A percentile compares a stretch with the other conserved stretches of the same genome.
Evolutionary conservation across 768 basidiomycete species (phyloP).

Genomic region (Collybia sp.): DNA sequence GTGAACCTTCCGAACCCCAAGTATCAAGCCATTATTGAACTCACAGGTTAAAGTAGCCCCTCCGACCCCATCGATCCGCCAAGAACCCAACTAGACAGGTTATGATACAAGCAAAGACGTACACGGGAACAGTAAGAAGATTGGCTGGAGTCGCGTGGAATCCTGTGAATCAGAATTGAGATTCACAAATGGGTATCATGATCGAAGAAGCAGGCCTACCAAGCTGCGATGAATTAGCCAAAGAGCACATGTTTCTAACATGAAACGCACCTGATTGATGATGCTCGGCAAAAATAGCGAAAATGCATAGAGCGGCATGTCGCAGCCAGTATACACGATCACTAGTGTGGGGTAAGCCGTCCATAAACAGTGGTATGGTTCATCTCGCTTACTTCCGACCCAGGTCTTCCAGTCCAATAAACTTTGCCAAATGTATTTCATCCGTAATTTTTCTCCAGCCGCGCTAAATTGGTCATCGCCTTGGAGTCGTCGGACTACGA

Average conservation of each 20-base stretch:
- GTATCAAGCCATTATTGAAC: constrained; percentile 11
- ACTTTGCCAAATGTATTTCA: constrained; percentile 56
- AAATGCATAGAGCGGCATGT: constrained; percentile 74
- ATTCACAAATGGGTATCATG: not conserved
- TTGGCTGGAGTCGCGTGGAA: constrained; percentile 71
- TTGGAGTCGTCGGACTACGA: constrained; percentile 63
- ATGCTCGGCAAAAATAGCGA: constrained; percentile 76
- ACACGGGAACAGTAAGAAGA: constrained; percentile 74
- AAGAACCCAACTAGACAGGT: constrained; percentile 61
- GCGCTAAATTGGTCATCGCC: constrained; percentile 68
- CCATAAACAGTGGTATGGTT: too few species aligned
- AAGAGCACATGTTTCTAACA: not conserved
- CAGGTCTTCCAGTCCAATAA: constrained; percentile 75
- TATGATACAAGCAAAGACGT: constrained; percentile 59
- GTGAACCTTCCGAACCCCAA: too few species aligned
- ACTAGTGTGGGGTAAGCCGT: constrained; percentile 26
- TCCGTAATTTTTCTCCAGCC: constrained; percentile 56
- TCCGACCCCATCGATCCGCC: constrained; percentile 55
- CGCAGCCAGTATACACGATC: constrained; percentile 49
- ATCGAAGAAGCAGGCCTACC: constrained; percentile 17
- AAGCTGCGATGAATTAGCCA: constrained; percentile 24
- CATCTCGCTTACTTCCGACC: constrained; percentile 36
- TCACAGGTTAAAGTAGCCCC: constrained; percentile 64
- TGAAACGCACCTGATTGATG: constrained; percentile 53
- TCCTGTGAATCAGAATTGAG: constrained; percentile 27